A percentile compares a stretch with the other conserved stretches of the same genome.
Conservation (phyloP, 2,329 filamentous ascomycete genomes). For the Nothopassalora personata region DNA sequence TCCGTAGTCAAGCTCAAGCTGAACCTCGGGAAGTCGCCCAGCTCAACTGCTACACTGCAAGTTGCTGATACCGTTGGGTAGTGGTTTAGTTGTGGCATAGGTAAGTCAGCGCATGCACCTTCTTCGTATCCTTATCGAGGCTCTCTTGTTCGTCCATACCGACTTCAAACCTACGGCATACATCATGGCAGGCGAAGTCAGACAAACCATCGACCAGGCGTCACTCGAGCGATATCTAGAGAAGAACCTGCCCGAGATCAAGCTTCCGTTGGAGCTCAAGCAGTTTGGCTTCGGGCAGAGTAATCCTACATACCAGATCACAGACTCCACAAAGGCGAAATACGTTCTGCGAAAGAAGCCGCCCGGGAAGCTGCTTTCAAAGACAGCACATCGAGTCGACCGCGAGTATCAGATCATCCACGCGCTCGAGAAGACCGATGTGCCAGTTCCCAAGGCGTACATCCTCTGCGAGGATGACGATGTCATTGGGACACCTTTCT, state of each 20-base stretch:
- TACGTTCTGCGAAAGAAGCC: slow-evolving; percentile 97
- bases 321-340: slow-evolving; percentile 59
- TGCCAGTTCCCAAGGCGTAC: slow-evolving; percentile 78
- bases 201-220: slow-evolving; percentile 80
- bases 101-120: not conserved
- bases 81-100: not conserved
- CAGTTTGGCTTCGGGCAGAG: slow-evolving; percentile 91
- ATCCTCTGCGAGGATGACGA: slow-evolving; percentile 77
- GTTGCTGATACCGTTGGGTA: not conserved
- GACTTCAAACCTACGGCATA: no score
- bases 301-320: slow-evolving; percentile 93
- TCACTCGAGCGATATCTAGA: slow-evolving; percentile 73
- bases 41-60: not conserved
- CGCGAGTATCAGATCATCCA: slow-evolving; percentile 88
- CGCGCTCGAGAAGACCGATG: slow-evolving; percentile 70
- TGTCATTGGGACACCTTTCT: slow-evolving; percentile 86
- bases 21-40: not conserved
- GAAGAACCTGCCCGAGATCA: slow-evolving; percentile 72
- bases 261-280: slow-evolving; percentile 75
- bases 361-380: slow-evolving; percentile 82
- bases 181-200: slow-evolving; percentile 73
- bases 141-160: no score
- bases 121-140: not conserved
- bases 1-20: not conserved
- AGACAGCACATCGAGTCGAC: slow-evolving; percentile 93